These are phyloP conservation scores for Mycena vulgaris DNA, from an alignment of 768 basidiomycete genomes.

Conservation along the genomic window DNA sequence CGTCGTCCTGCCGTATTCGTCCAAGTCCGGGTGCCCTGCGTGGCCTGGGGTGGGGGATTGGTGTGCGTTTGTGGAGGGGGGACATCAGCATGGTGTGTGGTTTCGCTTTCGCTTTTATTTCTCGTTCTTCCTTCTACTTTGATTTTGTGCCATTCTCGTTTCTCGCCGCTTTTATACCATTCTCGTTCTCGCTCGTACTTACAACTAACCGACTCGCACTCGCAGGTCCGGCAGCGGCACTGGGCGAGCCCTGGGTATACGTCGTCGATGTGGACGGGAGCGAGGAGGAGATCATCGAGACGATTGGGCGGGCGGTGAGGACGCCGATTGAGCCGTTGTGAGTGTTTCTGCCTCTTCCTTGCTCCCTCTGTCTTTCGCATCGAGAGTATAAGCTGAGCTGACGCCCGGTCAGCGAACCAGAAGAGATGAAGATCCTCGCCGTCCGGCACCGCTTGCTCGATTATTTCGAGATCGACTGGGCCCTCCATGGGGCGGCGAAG, in stretches of 20 bases:
- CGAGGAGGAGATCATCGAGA: slow-evolving; percentile 11
- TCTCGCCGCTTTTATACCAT: too few relatives aligned
- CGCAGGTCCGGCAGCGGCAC: slow-evolving; percentile 32
- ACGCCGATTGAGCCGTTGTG: slow-evolving; percentile 32
- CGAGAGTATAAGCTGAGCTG: background rate
- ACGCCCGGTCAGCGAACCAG: slow-evolving; percentile 9
- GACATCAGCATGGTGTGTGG: too few relatives aligned
- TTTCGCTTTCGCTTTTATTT: too few relatives aligned
- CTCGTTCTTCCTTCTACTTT: too few relatives aligned
- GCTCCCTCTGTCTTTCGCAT: background rate
- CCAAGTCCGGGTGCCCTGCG: slow-evolving; percentile 27
- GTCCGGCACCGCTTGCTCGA: slow-evolving; percentile 15
- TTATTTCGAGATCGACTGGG: slow-evolving; percentile 35
- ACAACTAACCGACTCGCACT: too few relatives aligned
- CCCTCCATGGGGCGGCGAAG: background rate
- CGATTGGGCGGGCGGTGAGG: slow-evolving; percentile 16
- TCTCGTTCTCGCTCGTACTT: too few relatives aligned
- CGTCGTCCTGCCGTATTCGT: slow-evolving; percentile 26
- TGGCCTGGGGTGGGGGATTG: slow-evolving; percentile 6
- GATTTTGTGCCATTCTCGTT: too few relatives aligned
- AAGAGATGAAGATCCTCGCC: slow-evolving; percentile 19
- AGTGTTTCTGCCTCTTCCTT: background rate
- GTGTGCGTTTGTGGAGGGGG: slow-evolving; percentile 29
- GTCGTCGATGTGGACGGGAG: slow-evolving; percentile 16
- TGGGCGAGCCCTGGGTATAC: slow-evolving; percentile 33